These are phyloP conservation scores for Agarophyton chilense DNA, from an alignment of 23 red algal genomes.

Conservation along the genomic window DNA sequence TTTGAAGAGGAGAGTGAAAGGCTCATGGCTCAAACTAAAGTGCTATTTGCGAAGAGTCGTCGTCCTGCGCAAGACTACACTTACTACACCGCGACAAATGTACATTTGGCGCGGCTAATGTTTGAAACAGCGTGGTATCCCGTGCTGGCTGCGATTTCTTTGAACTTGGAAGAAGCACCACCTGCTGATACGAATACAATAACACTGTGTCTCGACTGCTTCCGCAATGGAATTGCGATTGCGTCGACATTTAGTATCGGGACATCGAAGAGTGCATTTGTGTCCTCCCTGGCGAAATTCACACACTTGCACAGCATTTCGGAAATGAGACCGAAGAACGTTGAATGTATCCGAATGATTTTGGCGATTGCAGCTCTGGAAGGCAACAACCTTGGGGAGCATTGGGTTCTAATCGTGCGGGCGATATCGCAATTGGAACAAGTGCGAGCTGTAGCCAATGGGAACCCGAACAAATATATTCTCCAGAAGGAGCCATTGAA, in stretches of 20 bases:
- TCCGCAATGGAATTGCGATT: constrained; percentile 82
- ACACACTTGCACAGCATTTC: constrained; percentile 83
- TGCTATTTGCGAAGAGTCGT: constrained; percentile 74
- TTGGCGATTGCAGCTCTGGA: constrained; percentile 85
- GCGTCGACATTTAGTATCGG: constrained; percentile 86
- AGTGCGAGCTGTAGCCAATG: constrained; percentile 61
- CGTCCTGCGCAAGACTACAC: constrained; percentile 69
- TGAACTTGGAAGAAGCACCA: constrained; percentile 76
- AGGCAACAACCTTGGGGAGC: constrained; percentile 90
- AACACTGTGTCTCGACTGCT: constrained; percentile 76
- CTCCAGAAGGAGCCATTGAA: constrained; percentile 56
- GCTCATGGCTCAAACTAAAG: constrained; percentile 83
- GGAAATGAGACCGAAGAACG: constrained; percentile 89
- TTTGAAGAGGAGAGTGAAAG: constrained; percentile 88
- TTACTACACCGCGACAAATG: constrained; percentile 90
- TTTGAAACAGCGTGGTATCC: constrained; percentile 89
- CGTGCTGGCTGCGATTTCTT: constrained; percentile 83
- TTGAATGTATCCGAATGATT: constrained; percentile 88
- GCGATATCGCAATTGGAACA: constrained; percentile 87
- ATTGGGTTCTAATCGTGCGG: constrained; percentile 83
- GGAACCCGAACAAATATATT: constrained; percentile 49
- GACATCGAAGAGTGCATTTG: constrained; percentile 83
- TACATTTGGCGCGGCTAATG: constrained; percentile 89
- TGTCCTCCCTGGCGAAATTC: constrained; percentile 86
- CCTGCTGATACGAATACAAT: constrained; percentile 53